phyloP scores from a whole-genome alignment of 1,284 basidiomycete species.

The Phellinidium pouzarii region DNA sequence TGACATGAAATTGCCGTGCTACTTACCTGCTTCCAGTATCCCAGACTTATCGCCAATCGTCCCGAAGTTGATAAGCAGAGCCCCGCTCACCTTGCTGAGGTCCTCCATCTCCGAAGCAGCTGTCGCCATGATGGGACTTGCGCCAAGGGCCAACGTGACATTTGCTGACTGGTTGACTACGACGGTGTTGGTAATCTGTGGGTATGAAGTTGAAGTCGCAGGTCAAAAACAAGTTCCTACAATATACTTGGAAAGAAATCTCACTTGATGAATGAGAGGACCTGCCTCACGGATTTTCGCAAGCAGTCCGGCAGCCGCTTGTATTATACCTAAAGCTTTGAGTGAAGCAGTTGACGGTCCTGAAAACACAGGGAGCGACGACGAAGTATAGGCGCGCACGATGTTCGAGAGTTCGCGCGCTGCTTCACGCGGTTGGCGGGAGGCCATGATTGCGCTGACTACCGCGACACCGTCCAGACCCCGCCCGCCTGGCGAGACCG shows the following conservation, averaged over 20 bases:
- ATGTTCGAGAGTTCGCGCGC: slow-evolving; percentile 44
- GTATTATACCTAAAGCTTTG: slow-evolving; percentile 26
- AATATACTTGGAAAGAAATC: slow-evolving; percentile 12
- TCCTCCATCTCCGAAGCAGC: slow-evolving; percentile 80
- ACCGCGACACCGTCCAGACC: slow-evolving; percentile 81
- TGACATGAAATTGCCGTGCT: too few relatives aligned
- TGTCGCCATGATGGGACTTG: slow-evolving; percentile 92
- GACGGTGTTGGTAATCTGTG: slow-evolving; percentile 85
- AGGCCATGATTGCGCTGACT: slow-evolving; percentile 83
- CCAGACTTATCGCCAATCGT: slow-evolving; percentile 73
- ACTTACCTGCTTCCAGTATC: slow-evolving; percentile 74
- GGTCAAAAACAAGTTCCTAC: neutral
- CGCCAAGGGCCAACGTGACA: slow-evolving; percentile 82
- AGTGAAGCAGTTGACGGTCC: slow-evolving; percentile 6
- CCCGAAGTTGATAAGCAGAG: slow-evolving; percentile 86
- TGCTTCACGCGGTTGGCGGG: slow-evolving; percentile 52
- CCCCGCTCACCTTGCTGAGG: slow-evolving; percentile 60
- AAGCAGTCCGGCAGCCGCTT: slow-evolving; percentile 41
- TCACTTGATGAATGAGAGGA: slow-evolving; percentile 79
- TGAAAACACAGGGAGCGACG: slow-evolving; percentile 22
- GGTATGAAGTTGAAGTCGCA: slow-evolving; percentile 7
- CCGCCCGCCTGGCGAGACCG: slow-evolving; percentile 50
- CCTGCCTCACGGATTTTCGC: slow-evolving; percentile 41
- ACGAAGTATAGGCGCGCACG: slow-evolving; percentile 36
- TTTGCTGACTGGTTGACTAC: slow-evolving; percentile 91